Conservation (phyloP, 305 asterid genomes). For the Ajuga reptans region DNA sequence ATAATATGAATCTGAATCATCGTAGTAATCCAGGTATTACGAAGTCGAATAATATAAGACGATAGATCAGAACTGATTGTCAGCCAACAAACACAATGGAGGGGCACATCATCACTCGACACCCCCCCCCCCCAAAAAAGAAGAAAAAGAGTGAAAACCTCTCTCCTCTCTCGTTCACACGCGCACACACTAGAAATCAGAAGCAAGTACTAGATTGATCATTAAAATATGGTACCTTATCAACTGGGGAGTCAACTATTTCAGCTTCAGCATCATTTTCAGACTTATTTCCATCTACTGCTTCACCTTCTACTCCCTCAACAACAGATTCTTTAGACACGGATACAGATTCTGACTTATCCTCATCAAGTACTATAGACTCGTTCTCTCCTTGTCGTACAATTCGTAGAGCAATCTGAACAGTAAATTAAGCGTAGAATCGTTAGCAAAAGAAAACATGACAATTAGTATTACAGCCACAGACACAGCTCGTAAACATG, state of each 20-base stretch:
- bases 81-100: not conserved
- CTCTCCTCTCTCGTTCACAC: not conserved
- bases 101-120: not conserved
- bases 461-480: not conserved
- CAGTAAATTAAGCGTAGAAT: constrained; percentile 8
- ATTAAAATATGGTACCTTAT: constrained; percentile 27
- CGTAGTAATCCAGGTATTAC: not conserved
- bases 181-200: not conserved
- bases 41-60: not conserved
- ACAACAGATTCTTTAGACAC: constrained; percentile 20
- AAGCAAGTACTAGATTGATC: constrained; percentile 25
- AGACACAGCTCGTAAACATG: not conserved
- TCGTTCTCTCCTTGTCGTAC: constrained; percentile 50
- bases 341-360: constrained; percentile 30
- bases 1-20: not conserved
- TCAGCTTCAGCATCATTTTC: constrained; percentile 50
- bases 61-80: too few relatives aligned
- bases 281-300: constrained; percentile 24
- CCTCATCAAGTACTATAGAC: constrained; percentile 25
- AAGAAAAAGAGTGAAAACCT: not conserved
- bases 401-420: constrained; percentile 80
- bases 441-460: constrained; percentile 6
- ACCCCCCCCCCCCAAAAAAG: not conserved
- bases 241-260: constrained; percentile 28
- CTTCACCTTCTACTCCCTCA: constrained; percentile 32